phyloP scores from a whole-genome alignment of 306 rosid genomes.

The Vigna hirtella region DNA sequence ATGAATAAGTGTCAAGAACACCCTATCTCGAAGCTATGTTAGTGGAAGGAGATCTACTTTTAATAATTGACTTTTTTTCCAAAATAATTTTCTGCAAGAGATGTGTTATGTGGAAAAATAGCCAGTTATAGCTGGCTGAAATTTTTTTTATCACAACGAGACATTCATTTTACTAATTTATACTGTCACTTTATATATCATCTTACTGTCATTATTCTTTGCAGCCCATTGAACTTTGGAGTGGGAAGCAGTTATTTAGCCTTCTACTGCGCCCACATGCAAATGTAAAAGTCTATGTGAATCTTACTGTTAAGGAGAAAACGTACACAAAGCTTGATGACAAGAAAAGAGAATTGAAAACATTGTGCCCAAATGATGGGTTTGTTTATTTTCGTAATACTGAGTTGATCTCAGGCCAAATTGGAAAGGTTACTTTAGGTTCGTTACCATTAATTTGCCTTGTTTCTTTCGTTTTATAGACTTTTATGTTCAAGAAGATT shows the following conservation, averaged over 20 bases:
- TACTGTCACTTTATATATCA: conserved; percentile 6
- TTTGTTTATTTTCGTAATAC: conserved; percentile 90
- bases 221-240: conserved; percentile 98
- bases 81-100: neutral
- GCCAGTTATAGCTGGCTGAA: neutral
- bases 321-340: conserved; percentile 63
- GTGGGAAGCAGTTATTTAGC: conserved; percentile 93
- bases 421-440: conserved; percentile 98
- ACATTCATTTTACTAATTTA: conserved; percentile 32
- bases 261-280: conserved; percentile 85
- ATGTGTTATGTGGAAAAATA: neutral
- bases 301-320: conserved; percentile 85
- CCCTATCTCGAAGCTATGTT: neutral
- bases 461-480: conserved; percentile 17
- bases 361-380: conserved; percentile 91
- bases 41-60: neutral
- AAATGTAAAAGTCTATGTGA: conserved; percentile 78
- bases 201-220: conserved; percentile 44
- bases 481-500: conserved; percentile 16
- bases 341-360: conserved; percentile 62
- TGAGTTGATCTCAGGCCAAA: conserved; percentile 93
- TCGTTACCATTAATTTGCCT: conserved; percentile 44
- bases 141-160: neutral
- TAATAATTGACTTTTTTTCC: neutral
- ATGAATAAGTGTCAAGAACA: too few species aligned